Evolutionary conservation across 257 asterid species (phyloP), one percentile per base, ranked within the genome.

Genomic region (Cinchona pubescens): DNA sequence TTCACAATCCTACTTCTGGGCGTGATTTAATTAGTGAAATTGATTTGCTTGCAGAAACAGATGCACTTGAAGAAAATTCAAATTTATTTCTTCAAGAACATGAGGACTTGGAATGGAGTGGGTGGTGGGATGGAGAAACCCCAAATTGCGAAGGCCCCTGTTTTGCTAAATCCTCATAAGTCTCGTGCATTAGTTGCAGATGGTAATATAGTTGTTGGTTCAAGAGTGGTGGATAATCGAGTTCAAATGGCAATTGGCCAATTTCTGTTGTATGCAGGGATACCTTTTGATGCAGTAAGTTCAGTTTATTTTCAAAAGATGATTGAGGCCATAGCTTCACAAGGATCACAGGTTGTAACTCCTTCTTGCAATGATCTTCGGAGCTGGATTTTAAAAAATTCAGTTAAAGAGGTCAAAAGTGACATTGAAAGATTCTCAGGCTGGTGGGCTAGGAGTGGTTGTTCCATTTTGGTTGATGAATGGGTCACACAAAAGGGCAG

Each of bases 211-310:
- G 79, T 79, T 29, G 69, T 40, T 59, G 83, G 27, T 71, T 75
- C 83, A n/a, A 89, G 80, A 77, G 79, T 82, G 65, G 82, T 75
- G 60, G 88, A 83, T 65, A 79, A 81, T 69, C 83, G 75, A 29
- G 96, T 92, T 61, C 87, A 88, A 73, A 89, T 87, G 96, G 99
- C 96, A 30, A 79, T 94, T 48, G 98, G 94, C 56, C 83, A 93
- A 32, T 94, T 94, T 83, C 80, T 94, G 82, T 79, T 80, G 58
- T 90, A 90, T 59, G 95, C 88, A 4, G 97, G 99, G 64, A 76
- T 92, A 55, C 87, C 96, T 58, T 78, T 84, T 29, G 88, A 88
- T 65, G 96, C 94, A 77, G 90, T 86, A 46, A 89, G 84, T 72
- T 90, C 97, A 51, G 79, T 89, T 78, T 88, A 88, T 81, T 94